Percentiles rank a stretch among this genome's conserved stretches.
Evolutionary conservation across 139 green algal species (phyloP).

Genomic region (Monoraphidium neglectum): DNA sequence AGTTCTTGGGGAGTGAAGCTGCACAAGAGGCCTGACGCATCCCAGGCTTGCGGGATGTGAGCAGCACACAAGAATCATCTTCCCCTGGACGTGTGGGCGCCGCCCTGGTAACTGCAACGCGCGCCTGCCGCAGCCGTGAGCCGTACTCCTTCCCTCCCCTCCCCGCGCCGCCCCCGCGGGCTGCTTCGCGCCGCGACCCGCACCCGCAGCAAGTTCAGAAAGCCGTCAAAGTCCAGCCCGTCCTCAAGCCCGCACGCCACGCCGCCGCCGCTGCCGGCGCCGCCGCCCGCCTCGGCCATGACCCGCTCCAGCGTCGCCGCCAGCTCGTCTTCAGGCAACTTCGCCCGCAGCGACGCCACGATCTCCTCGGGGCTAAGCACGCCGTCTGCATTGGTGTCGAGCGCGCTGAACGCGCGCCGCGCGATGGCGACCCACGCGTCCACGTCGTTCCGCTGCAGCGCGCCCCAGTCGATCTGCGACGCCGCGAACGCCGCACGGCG

Average conservation of each 20-base stretch:
- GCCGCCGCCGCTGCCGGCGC: not conserved
- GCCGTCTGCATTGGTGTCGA: constrained; percentile 46
- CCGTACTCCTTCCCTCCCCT: too few relatives aligned
- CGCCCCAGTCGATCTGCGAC: constrained; percentile 59
- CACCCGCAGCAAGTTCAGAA: constrained; percentile 33
- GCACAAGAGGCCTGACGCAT: too few relatives aligned
- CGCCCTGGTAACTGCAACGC: too few relatives aligned
- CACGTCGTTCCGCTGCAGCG: constrained; percentile 52
- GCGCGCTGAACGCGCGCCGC: constrained; percentile 25
- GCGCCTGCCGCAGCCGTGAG: too few relatives aligned
- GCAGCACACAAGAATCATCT: too few relatives aligned
- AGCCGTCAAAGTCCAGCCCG: constrained; percentile 50
- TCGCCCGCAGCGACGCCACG: constrained; percentile 28
- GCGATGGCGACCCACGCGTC: constrained; percentile 73
- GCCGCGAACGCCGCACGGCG: constrained; percentile 37
- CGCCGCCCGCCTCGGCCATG: constrained; percentile 29
- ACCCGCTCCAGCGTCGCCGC: constrained; percentile 24
- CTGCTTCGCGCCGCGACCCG: too few relatives aligned
- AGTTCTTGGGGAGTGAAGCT: too few relatives aligned
- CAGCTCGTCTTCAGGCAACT: constrained; percentile 44
- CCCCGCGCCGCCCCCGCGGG: too few relatives aligned
- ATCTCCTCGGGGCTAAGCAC: constrained; percentile 38
- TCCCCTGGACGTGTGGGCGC: too few relatives aligned
- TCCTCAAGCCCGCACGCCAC: constrained; percentile 8
- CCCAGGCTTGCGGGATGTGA: too few relatives aligned